Evolutionary conservation across 108 stramenopile species (phyloP).

Genomic region (Mediolabrus comicus): DNA sequence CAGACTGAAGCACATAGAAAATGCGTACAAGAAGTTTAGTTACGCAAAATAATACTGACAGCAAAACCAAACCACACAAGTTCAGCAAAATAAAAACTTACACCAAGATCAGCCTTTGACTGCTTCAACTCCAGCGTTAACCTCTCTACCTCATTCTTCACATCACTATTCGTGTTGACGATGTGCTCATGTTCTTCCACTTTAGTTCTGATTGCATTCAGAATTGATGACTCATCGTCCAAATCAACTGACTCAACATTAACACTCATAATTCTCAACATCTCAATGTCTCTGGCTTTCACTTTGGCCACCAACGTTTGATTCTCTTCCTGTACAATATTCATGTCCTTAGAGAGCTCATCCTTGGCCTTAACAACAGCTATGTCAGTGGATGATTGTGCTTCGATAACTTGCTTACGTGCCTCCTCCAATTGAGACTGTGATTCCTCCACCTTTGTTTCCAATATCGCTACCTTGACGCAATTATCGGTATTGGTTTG

Average conservation of each 20-base stretch:
- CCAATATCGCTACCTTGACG: not conserved
- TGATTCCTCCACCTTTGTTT: slow-evolving; percentile 9
- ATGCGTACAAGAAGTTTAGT: not conserved
- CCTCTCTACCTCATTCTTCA: not conserved
- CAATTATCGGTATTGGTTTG: not conserved
- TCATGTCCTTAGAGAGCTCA: not conserved
- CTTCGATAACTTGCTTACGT: not conserved
- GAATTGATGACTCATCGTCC: not conserved
- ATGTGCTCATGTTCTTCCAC: not conserved
- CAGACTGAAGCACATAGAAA: not conserved
- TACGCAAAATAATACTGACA: not conserved
- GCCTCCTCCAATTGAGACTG: not conserved
- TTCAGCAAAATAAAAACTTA: not conserved
- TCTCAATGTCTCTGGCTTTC: slow-evolving; percentile 3
- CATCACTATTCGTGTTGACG: not conserved
- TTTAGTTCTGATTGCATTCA: not conserved
- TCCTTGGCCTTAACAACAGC: not conserved
- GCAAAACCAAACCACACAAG: not conserved
- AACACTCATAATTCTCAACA: slow-evolving; percentile 10
- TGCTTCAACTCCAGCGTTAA: slow-evolving; percentile 6
- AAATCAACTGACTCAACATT: not conserved
- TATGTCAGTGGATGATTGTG: not conserved
- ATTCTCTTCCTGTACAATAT: not conserved
- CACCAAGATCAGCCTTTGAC: slow-evolving; percentile 13
- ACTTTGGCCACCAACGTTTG: not conserved